Percentiles rank a stretch among this genome's conserved stretches.
Conservation (phyloP, 495 filamentous ascomycete species). For the Annulohypoxylon nitens region DNA sequence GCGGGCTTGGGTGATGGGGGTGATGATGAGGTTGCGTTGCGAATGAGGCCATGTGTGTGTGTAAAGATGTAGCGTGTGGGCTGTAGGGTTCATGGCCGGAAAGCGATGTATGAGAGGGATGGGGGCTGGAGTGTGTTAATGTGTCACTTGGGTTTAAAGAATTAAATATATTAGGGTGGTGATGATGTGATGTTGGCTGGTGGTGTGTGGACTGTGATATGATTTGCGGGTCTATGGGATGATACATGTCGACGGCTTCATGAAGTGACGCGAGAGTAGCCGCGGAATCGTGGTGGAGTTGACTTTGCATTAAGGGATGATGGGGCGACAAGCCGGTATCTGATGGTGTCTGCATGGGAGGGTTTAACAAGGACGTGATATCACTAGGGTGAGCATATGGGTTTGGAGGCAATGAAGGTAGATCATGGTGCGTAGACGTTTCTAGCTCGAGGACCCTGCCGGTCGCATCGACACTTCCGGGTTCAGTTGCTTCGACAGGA, state of each 20-base stretch:
- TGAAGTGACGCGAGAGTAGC: conserved; percentile 46
- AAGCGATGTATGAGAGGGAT: conserved; percentile 39
- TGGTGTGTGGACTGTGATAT: conserved; percentile 56
- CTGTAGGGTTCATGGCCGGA: conserved; percentile 36
- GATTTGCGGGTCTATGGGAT: conserved; percentile 66
- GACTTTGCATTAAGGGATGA: conserved; percentile 49
- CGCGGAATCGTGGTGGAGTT: conserved; percentile 48
- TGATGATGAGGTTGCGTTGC: conserved; percentile 45
- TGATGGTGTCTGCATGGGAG: conserved; percentile 43
- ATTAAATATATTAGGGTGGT: conserved; percentile 41
- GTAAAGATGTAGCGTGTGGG: conserved; percentile 33
- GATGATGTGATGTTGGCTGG: conserved; percentile 32
- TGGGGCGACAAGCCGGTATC: conserved; percentile 49
- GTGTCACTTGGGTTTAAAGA: conserved; percentile 38
- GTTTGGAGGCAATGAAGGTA: conserved; percentile 46
- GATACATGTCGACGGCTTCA: conserved; percentile 53
- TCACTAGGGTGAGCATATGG: conserved; percentile 54
- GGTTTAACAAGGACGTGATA: conserved; percentile 53
- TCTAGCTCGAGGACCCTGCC: conserved; percentile 50
- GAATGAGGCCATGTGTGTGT: conserved; percentile 25
- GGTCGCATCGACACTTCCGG: conserved; percentile 36
- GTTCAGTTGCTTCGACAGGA: conserved; percentile 33
- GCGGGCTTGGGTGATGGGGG: conserved; percentile 38
- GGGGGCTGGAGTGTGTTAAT: conserved; percentile 30
- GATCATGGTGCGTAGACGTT: conserved; percentile 33